Evolutionary conservation across 352 stramenopile species (phyloP).

Genomic region (Globisporangium spiculum): DNA sequence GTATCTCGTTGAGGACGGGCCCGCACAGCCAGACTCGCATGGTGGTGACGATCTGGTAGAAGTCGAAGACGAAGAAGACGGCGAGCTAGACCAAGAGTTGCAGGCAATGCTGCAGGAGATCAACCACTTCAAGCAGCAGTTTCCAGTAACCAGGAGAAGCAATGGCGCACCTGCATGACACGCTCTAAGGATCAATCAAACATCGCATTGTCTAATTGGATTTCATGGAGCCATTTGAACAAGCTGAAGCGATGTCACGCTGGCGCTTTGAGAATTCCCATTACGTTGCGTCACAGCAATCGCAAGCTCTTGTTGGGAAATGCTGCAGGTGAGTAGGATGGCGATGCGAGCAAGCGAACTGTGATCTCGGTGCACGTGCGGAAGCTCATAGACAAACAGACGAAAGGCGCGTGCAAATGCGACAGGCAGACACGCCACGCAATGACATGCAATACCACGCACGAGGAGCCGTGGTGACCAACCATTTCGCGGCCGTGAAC

Average conservation of each 20-base stretch:
- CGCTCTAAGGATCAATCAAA: background rate
- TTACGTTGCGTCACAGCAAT: no score
- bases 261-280: background rate
- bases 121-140: constrained; percentile 23
- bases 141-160: background rate
- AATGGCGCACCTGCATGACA: background rate
- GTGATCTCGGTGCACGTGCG: background rate
- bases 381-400: background rate
- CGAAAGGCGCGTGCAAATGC: background rate
- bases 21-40: background rate
- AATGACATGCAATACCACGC: background rate
- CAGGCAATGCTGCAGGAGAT: constrained; percentile 30
- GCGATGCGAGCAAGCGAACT: no score
- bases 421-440: background rate
- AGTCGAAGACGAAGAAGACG: constrained; percentile 8
- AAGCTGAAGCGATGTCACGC: background rate
- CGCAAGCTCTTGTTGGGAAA: background rate
- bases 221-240: no score
- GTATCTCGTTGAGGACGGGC: background rate
- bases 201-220: background rate
- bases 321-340: no score
- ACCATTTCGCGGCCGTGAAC: background rate
- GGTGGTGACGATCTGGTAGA: background rate
- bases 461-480: background rate
- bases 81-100: constrained; percentile 21